Conservation (phyloP, 2,329 filamentous ascomycete species). For the Diaporthe sp. region DNA sequence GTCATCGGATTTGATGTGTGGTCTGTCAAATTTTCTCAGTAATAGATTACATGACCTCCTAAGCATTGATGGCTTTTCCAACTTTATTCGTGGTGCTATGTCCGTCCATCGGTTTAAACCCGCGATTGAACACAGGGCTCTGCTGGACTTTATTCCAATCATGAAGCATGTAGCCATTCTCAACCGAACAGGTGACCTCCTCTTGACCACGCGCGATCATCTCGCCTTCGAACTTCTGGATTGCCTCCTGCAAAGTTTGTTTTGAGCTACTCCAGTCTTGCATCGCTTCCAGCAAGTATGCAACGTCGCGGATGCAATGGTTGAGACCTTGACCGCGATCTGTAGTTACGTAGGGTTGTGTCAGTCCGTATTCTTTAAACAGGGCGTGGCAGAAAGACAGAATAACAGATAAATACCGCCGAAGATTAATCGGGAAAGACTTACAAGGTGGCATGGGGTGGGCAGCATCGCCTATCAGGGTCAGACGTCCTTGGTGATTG, state of each 20-base stretch:
- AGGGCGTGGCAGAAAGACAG: background rate
- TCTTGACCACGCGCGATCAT: constrained; percentile 13
- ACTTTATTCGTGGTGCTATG: background rate
- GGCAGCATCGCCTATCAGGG: constrained; percentile 8
- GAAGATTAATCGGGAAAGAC: background rate
- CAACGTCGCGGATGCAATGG: constrained; percentile 8
- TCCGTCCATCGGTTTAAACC: constrained; percentile 1
- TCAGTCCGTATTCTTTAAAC: background rate
- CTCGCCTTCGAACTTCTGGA: background rate
- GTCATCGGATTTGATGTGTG: too few species aligned
- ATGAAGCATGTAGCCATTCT: constrained; percentile 22
- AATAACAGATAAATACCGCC: background rate
- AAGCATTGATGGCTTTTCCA: background rate
- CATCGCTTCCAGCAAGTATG: constrained; percentile 1
- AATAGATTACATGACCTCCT: background rate
- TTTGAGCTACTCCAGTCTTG: background rate
- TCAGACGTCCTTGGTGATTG: constrained; percentile 6
- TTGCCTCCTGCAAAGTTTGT: background rate
- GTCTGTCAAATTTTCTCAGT: too few species aligned
- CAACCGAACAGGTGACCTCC: constrained; percentile 16
- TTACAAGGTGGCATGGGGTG: constrained; percentile 27
- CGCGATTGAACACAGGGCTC: constrained; percentile 1
- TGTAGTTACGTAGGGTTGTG: background rate
- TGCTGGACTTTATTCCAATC: constrained; percentile 6
- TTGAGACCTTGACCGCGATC: constrained; percentile 15